Evolutionary conservation across 2,329 filamentous ascomycete species (phyloP).

Genomic region (Arthrobotrys conoides): DNA sequence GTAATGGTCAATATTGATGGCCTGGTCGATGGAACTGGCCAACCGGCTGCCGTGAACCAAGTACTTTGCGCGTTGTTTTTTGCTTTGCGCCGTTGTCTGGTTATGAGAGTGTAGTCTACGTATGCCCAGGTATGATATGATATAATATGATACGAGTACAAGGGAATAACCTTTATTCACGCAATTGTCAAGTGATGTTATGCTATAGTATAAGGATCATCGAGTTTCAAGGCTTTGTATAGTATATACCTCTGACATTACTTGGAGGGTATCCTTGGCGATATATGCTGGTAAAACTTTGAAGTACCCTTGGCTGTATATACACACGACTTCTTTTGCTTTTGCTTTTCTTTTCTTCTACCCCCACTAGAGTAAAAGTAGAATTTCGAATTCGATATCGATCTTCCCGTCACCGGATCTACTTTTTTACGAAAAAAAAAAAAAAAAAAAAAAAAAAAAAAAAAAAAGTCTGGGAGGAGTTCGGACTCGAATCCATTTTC

Average conservation of each 20-base stretch:
- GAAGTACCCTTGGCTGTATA: background rate
- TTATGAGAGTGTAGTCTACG: too few relatives aligned
- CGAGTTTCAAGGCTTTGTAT: slow-evolving; percentile 4
- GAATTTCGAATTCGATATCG: slow-evolving; percentile 23
- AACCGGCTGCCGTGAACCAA: slow-evolving; percentile 7
- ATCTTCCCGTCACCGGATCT: slow-evolving; percentile 31
- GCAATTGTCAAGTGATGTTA: slow-evolving; percentile 24
- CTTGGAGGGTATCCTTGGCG: background rate
- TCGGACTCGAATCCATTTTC: too few relatives aligned
- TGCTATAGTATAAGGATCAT: background rate
- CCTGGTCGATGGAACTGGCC: background rate
- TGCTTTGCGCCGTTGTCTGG: too few relatives aligned
- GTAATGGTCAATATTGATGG: slow-evolving; percentile 19
- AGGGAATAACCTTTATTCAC: slow-evolving; percentile 5
- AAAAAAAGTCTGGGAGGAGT: slow-evolving; percentile 46
- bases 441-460: too few relatives aligned
- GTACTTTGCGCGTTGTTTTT: slow-evolving; percentile 54
- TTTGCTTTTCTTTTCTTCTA: too few relatives aligned
- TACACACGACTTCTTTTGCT: too few relatives aligned
- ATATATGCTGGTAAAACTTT: background rate
- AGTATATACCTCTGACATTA: background rate
- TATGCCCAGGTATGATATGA: too few relatives aligned
- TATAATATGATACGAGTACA: too few relatives aligned
- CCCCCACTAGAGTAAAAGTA: too few relatives aligned
- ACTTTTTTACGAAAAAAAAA: slow-evolving; percentile 24